phyloP scores from a whole-genome alignment of 768 basidiomycete species.

The Clitopilus hobsonii region DNA sequence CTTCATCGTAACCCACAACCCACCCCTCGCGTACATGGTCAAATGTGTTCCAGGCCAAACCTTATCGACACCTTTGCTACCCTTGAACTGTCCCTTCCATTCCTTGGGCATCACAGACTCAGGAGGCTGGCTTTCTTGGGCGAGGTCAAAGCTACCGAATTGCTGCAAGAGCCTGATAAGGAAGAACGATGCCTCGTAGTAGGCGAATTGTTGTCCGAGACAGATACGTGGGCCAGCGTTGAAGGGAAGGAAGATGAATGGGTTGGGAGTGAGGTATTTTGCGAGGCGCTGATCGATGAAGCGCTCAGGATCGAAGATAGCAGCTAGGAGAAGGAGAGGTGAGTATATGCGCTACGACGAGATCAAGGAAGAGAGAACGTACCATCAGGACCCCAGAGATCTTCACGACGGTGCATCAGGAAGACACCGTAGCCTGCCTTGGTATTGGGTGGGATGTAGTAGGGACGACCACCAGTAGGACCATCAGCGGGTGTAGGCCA shows the following conservation, averaged over 20 bases:
- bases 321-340: slow-evolving; percentile 23
- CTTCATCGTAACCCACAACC: slow-evolving; percentile 23
- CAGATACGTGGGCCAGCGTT: slow-evolving; percentile 67
- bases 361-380: slow-evolving; percentile 5
- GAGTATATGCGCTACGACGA: neutral
- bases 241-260: slow-evolving; percentile 68
- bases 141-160: slow-evolving; percentile 40
- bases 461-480: slow-evolving; percentile 27
- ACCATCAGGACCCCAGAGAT: slow-evolving; percentile 71
- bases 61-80: slow-evolving; percentile 35
- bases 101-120: slow-evolving; percentile 34
- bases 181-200: slow-evolving; percentile 55
- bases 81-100: slow-evolving; percentile 29
- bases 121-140: slow-evolving; percentile 33
- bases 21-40: slow-evolving; percentile 37
- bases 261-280: slow-evolving; percentile 51
- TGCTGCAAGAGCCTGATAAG: slow-evolving; percentile 47
- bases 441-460: slow-evolving; percentile 35
- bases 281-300: slow-evolving; percentile 56
- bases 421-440: slow-evolving; percentile 40
- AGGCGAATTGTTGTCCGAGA: slow-evolving; percentile 49
- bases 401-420: slow-evolving; percentile 57
- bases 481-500: slow-evolving; percentile 13
- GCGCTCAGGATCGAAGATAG: slow-evolving; percentile 59
- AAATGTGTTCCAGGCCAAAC: slow-evolving; percentile 31